Evolutionary conservation across 441 rosid genomes (phyloP).

Genomic region (Populus hybrid): DNA sequence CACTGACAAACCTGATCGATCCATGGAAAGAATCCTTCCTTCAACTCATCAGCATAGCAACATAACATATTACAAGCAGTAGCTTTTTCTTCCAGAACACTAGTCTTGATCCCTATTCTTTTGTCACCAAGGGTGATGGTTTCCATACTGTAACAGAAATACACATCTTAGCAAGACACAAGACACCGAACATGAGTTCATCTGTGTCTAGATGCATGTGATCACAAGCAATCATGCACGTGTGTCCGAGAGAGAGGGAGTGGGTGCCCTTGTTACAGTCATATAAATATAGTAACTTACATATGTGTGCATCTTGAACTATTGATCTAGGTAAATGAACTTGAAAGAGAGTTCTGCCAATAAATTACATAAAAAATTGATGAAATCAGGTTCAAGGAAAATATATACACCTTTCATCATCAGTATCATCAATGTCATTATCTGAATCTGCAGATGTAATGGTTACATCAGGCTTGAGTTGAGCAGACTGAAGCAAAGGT

Average conservation of each 20-base stretch:
- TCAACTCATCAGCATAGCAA: constrained; percentile 98
- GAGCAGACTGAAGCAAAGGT: constrained; percentile 95
- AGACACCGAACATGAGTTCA: background rate
- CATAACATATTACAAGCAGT: constrained; percentile 99
- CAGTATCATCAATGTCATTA: constrained; percentile 87
- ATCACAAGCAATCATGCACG: background rate
- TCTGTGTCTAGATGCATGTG: background rate
- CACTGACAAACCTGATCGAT: constrained; percentile 74
- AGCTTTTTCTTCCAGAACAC: constrained; percentile 97
- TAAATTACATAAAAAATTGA: background rate
- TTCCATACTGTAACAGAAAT: constrained; percentile 76
- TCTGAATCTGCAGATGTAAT: constrained; percentile 98
- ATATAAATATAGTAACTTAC: background rate
- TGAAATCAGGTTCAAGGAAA: constrained; percentile 10
- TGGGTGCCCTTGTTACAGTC: background rate
- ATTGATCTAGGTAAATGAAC: background rate
- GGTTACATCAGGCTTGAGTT: constrained; percentile 98
- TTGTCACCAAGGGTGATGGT: constrained; percentile 99
- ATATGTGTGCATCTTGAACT: background rate
- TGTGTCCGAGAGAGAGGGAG: background rate
- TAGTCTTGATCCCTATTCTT: constrained; percentile 96
- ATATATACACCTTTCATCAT: constrained; percentile 79
- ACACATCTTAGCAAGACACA: constrained; percentile 10
- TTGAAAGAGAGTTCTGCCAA: background rate
- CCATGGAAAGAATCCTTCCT: constrained; percentile 99